Evolutionary conservation across 441 rosid species (phyloP), one percentile per base, ranked within the genome.

Genomic region (Corymbia citriodora): DNA sequence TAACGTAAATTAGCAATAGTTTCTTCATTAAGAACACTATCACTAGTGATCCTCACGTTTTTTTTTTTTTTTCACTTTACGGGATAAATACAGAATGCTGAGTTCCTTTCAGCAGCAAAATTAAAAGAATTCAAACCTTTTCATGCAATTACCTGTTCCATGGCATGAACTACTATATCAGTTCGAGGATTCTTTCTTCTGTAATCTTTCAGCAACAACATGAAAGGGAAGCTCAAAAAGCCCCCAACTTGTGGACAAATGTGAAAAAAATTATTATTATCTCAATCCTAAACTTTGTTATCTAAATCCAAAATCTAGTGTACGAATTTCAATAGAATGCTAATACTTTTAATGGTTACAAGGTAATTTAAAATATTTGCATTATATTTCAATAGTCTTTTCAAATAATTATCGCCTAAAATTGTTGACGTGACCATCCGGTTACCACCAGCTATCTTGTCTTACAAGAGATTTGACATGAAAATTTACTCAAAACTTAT

Each of bases 371-470:
- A 8, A 31, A 4, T 36, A 5, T 70, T 70, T 70, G 12, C 25
- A 0, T 31, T 70, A 70, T 70, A 70, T 70, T 31, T 9, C 25
- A 70, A 70, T 8, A 17, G 7, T 15, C 31, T n/a, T 63, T 65
- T 65, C 72, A n/a, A 29, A 9, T n/a, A 59, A n/a, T 31, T 70
- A 17, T 70, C 36, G 4, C 45, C 5, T 31, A 23, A 3, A 70
- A 70, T 70, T 70, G 3, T 18, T 31, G 9, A 17, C 0, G 13
- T 9, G 79, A 9, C 18, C 45, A 10, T 70, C 18, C 1, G 31
- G 18, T 68, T 18, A 31, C 31, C 7, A 0, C 19, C 1, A 8
- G 0, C 6, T 2, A 3, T 68, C 7, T 13, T 61, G 2, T 4
- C 40, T 5, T 31, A 17, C 1, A 9, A 3, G 27, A 14, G 25